Base-by-base conservation (phyloP, 139 green algal species). In the Chlorella vulgaris region DNA sequence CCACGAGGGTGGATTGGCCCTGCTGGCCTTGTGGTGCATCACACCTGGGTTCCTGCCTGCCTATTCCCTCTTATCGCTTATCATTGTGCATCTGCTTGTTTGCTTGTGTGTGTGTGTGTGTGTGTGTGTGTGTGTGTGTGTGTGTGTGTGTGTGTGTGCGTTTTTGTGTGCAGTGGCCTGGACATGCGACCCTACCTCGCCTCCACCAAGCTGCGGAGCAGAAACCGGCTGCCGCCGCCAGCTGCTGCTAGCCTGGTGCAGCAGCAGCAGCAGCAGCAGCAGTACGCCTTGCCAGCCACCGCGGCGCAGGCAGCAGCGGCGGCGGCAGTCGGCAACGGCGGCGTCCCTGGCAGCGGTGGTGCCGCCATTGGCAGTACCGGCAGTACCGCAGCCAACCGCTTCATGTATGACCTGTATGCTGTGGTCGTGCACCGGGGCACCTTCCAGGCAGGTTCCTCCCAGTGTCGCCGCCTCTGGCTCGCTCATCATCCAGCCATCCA, bases 141-240 rank as follows among this genome's bases (percentile, higher is more conserved):
- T 55, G 15, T 55, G 10, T 15, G 15, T 55, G 15, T 10, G 10
- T 55, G 13, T 55, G 47, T 55, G 13, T 15, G 13, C 15, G 10
- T 55, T 55, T 55, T 55, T 28, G 10, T 7, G 10, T 24, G 50
- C 70, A 78, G 19, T 1, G 43, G 63, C 4, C 84, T 98, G n/a
- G 91, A 98, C 87, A 90, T 98, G 92, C 43, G 74, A 21, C 94
- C 94, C 0, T 98, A 93, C 88, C 81, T 93, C 2, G 89, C 90
- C 0, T 83, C 88, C 19, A 35, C 86, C 10, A 81, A 95, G 53
- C 84, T 96, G 70, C 84, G 68, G 7, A 47, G 29, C 67, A 39
- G 62, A 31, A 50, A 50, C 60, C 43, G 40, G 43, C 79, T 76
- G 67, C 28, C 50, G 28, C 77, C 51, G 38, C 60, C 71, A 39